Evolutionary conservation across 441 rosid genomes (phyloP).

Genomic region (Adansonia gregorii): DNA sequence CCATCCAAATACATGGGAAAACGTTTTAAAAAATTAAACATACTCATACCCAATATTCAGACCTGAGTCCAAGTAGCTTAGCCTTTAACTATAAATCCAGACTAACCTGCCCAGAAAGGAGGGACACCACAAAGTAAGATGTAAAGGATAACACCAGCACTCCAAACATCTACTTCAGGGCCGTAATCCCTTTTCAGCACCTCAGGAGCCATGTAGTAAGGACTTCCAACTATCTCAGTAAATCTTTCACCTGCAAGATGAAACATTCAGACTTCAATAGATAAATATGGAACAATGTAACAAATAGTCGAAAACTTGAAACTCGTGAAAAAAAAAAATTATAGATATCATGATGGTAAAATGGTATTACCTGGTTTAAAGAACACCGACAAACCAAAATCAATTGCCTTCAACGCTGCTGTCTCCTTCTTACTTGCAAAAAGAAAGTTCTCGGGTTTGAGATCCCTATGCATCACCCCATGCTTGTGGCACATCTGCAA

Average conservation of each 20-base stretch:
- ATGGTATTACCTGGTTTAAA: slow-evolving; percentile 63
- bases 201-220: slow-evolving; percentile 85
- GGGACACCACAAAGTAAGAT: slow-evolving; percentile 76
- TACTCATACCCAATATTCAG: too few relatives aligned
- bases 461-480: slow-evolving; percentile 71
- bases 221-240: slow-evolving; percentile 73
- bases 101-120: slow-evolving; percentile 79
- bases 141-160: slow-evolving; percentile 77
- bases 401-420: slow-evolving; percentile 64
- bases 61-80: too few relatives aligned
- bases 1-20: too few relatives aligned
- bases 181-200: slow-evolving; percentile 69
- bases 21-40: too few relatives aligned
- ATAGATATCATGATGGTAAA: background rate
- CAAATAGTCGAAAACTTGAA: slow-evolving; percentile 17
- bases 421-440: slow-evolving; percentile 69
- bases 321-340: background rate
- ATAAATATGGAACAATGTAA: slow-evolving; percentile 8
- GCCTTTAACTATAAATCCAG: slow-evolving; percentile 10
- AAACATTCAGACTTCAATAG: slow-evolving; percentile 23
- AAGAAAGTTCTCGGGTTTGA: slow-evolving; percentile 71
- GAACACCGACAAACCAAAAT: slow-evolving; percentile 73
- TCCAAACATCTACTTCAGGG: slow-evolving; percentile 78
- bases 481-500: slow-evolving; percentile 66
- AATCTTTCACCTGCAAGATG: slow-evolving; percentile 54